Evolutionary conservation across 805 yeast species (phyloP).

Genomic region (Candida sithepensis): DNA sequence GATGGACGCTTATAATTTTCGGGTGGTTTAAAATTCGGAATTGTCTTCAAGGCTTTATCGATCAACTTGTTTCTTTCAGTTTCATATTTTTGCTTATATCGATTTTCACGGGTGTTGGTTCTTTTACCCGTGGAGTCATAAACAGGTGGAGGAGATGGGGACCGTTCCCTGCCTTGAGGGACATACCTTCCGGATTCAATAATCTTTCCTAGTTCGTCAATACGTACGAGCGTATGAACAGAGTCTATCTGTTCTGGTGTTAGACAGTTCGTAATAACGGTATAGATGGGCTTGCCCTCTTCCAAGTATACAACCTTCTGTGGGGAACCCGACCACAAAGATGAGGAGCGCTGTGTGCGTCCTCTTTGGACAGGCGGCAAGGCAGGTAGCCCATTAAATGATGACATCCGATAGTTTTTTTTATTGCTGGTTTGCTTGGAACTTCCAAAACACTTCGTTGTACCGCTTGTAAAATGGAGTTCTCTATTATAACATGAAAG

Average conservation of each 20-base stretch:
- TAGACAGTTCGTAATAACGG: conserved; percentile 28
- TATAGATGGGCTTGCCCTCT: conserved; percentile 12
- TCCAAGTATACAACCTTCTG: conserved; percentile 8
- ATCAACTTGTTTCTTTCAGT: conserved; percentile 77
- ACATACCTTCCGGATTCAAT: conserved; percentile 49
- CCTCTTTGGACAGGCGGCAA: conserved; percentile 5
- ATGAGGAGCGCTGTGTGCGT: conserved; percentile 2
- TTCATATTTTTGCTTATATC: conserved; percentile 61
- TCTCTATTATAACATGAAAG: too few relatives aligned
- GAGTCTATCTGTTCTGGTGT: conserved; percentile 80
- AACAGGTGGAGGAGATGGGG: conserved; percentile 90
- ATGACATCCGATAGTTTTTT: not conserved
- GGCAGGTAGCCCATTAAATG: not conserved
- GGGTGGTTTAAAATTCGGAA: conserved; percentile 82
- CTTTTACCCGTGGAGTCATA: conserved; percentile 84
- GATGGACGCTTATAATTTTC: conserved; percentile 62
- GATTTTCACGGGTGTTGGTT: conserved; percentile 74
- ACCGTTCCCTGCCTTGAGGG: conserved; percentile 46
- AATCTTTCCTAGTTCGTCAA: conserved; percentile 72
- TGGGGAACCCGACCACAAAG: conserved; percentile 17
- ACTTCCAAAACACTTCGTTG: too few relatives aligned
- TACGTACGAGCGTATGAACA: conserved; percentile 64
- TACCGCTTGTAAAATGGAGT: too few relatives aligned
- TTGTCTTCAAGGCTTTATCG: conserved; percentile 64
- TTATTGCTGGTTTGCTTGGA: too few relatives aligned